Evolutionary conservation across 257 asterid genomes (phyloP), one percentile per base, ranked within the genome.

Genomic region (Schizonepeta tenuifolia): DNA sequence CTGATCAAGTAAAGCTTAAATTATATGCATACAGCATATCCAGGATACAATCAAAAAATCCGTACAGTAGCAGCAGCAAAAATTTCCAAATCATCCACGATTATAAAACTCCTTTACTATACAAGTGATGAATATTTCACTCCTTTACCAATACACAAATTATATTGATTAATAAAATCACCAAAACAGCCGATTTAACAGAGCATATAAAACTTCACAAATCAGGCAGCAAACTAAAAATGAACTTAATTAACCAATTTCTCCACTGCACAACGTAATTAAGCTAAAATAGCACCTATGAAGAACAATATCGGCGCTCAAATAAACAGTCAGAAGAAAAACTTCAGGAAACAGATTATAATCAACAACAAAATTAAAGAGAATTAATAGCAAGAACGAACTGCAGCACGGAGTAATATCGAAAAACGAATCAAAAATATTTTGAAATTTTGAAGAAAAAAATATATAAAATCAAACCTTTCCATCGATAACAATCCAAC

Each of bases 401-500:
- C 50, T 50, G 59, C 40, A 36, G 38, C 66, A 15, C 41, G 22
- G 14, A 46, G 4, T 9, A n/a, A 38, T 13, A 21, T 2, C 6
- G 3, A 31, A 47, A 80, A 17, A 24, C 13, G 33, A 22, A 56
- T 56, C 35, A 22, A 54, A 22, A 54, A 21, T 22, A 3, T 22
- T 53, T 6, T 17, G 1, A 1, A 20, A 9, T 20, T 21, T 2
- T 2, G 5, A 3, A 13, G n/a, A 50, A 61, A 44, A 5, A 28
- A 36, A 60, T 14, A 13, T n/a, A 24, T 35, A 46, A 49, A 76
- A 82, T 70, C 75, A 53, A 76, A 93, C 98, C 95, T 93, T 93
- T 77, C 98, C 98, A 26, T 71, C 59, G 57, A 93, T 87, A 61
- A 93, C 65, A 20, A 93, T 86, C 98, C 98, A 93, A 68, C 98